phyloP scores from a whole-genome alignment of 345 rosid genomes.

The Salix koriyanagi region DNA sequence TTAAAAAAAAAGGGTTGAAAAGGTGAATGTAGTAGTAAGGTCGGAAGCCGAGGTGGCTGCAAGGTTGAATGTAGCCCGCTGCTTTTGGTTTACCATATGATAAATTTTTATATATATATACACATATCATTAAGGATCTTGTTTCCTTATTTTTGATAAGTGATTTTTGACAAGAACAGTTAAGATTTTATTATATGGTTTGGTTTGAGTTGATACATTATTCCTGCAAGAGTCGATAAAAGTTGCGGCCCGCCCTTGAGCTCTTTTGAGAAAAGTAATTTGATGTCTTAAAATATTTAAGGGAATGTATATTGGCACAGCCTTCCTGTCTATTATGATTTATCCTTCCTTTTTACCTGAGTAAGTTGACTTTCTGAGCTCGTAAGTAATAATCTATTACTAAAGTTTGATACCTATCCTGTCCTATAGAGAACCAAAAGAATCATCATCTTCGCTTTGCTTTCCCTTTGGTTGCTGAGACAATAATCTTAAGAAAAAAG shows the following conservation, averaged over 20 bases:
- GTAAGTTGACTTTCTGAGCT: too few relatives aligned
- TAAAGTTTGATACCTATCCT: too few relatives aligned
- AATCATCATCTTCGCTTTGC: too few relatives aligned
- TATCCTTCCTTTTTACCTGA: too few relatives aligned
- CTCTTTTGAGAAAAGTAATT: neutral
- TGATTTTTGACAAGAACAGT: neutral
- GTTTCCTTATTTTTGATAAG: neutral
- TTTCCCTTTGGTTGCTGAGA: too few relatives aligned
- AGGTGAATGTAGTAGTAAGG: neutral
- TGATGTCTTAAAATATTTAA: neutral
- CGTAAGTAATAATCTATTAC: too few relatives aligned
- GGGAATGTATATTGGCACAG: too few relatives aligned
- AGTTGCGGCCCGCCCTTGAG: neutral
- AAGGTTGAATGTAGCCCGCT: slow-evolving; percentile 15
- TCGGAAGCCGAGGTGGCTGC: slow-evolving; percentile 17
- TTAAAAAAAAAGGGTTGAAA: neutral
- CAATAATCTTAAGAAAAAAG: too few relatives aligned
- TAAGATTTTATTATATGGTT: too few relatives aligned
- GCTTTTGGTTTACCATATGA: neutral
- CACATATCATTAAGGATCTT: neutral
- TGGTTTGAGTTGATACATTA: neutral
- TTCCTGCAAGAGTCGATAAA: neutral
- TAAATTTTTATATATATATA: neutral
- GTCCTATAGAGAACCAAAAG: too few relatives aligned
- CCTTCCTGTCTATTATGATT: too few relatives aligned